Evolutionary conservation across 2,329 filamentous ascomycete genomes (phyloP), one percentile per base, ranked within the genome.

Genomic region (Ceratocystis diversiconidia): DNA sequence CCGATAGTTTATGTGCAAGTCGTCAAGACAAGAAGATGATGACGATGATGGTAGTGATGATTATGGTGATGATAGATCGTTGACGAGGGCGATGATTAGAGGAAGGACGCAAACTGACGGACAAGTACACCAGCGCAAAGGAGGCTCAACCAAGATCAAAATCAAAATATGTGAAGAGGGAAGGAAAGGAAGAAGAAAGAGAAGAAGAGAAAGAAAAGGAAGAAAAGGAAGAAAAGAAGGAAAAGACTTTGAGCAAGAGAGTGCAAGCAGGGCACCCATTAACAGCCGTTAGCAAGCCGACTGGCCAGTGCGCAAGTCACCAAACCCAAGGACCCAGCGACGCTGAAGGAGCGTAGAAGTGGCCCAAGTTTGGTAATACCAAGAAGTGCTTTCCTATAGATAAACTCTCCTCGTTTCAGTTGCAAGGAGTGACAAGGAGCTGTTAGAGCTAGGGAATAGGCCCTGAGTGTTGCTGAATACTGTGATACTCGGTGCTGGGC

Each of bases 341-440:
- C 28, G 17, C 8, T n/a, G 17, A 10, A n/a, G 50, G 30, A 19
- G 10, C 25, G 22, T 30, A 17, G 52, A 12, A 59, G 52, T 32
- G 55, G 55, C 55, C 55, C n/a, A 57, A 57, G 55, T 36, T 36
- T 30, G 30, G 28, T 19, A 59, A 59, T 59, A 59, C 28, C 55
- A 59, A 59, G 55, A 30, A 59, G 55, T 36, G 28, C 55, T 36
- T 59, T 36, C 28, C 55, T 59, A 59, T 36, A 41, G 36, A 41
- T 41, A 59, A 59, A 59, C 32, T 59, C 55, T 12, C 55, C 55
- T 59, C 55, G 55, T 59, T 59, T 59, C 55, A 59, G 55, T 59
- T 59, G 30, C 12, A 19, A 59, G 7, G 17, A 5, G 55, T 17
- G 10, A 15, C 36, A 15, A 41, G 36, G 36, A 41, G 30, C 17